Conservation (phyloP, 305 asterid genomes). For the Fraxinus dipetala region DNA sequence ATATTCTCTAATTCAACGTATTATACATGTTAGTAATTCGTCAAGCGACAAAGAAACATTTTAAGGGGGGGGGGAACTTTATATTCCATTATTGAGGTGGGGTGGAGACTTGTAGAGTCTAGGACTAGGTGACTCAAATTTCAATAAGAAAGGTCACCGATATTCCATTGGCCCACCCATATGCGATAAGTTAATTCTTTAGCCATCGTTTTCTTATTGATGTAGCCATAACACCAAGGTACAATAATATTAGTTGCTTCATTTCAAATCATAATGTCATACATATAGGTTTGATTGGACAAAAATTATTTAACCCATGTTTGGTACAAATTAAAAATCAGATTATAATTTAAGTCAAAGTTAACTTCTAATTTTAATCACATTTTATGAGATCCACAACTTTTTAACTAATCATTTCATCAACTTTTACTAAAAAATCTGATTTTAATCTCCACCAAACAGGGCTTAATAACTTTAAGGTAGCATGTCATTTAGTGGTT, state of each 20-base stretch:
- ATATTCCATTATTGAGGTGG: no score
- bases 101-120: not conserved
- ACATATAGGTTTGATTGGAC: not conserved
- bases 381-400: no score
- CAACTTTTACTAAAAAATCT: no score
- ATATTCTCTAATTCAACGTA: no score
- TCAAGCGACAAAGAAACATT: no score
- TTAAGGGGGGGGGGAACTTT: no score
- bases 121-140: not conserved
- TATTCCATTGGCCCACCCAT: not conserved
- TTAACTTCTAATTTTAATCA: no score
- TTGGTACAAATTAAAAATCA: no score
- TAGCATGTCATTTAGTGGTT: not conserved
- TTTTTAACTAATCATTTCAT: no score
- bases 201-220: constrained; percentile 11
- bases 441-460: no score
- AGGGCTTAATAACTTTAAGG: not conserved
- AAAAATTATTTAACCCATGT: not conserved
- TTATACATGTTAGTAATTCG: not conserved
- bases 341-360: no score
- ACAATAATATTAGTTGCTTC: not conserved
- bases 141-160: constrained; percentile 18
- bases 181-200: not conserved
- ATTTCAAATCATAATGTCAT: not conserved
- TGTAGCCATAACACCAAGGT: not conserved